Base-by-base conservation (phyloP, 495 filamentous ascomycete genomes). In the Tricharina praecox region DNA sequence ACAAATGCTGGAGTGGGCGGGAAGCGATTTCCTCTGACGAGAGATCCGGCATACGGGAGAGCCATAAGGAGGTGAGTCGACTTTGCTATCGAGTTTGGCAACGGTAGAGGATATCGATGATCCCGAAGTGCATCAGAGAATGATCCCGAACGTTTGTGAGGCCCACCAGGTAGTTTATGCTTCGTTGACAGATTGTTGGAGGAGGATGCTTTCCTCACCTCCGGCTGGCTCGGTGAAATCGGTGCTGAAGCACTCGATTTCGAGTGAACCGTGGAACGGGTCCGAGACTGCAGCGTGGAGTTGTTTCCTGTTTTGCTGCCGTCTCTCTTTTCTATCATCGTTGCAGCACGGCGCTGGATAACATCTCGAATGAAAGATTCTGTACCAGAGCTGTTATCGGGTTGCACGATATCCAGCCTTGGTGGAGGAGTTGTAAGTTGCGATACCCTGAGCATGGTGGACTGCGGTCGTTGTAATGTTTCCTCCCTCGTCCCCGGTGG, bases 91-190 rank as follows among this genome's bases (percentile, higher is more conserved):
- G 58, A 56, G 35, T 62, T 62, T 4, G 53, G 58, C 23, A 61
- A 44, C 10, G 58, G 58, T 23, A 61, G 33, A 16, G 58, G 58
- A 20, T 61, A 50, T n/a, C 79, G 68, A 45, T 73, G 70, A 59
- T 93, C 86, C 58, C 86, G 72, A 47, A 88, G 68, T 2, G 90
- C 93, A 60, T 97, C 90, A 1, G 81, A 85, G 50, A 93, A 82
- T 59, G 79, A 82, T 13, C 76, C 79, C 53, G 78, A 81, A 40
- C 79, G 70, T 60, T 81, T 81, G 60, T 82, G 80, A 9, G 67
- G 62, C 25, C 54, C 43, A 8, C 51, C 38, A 10, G 46, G 52
- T 42, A 38, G 19, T 37, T 56, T 51, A 39, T 47, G 50, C 3
- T 20, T 20, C 15, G 39, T 28, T 45, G 48, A 48, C 15, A 26